Percentiles rank a stretch among this genome's conserved stretches.
Conservation (phyloP, 2,329 filamentous ascomycete species). For the Rhynchosporium secalis region DNA sequence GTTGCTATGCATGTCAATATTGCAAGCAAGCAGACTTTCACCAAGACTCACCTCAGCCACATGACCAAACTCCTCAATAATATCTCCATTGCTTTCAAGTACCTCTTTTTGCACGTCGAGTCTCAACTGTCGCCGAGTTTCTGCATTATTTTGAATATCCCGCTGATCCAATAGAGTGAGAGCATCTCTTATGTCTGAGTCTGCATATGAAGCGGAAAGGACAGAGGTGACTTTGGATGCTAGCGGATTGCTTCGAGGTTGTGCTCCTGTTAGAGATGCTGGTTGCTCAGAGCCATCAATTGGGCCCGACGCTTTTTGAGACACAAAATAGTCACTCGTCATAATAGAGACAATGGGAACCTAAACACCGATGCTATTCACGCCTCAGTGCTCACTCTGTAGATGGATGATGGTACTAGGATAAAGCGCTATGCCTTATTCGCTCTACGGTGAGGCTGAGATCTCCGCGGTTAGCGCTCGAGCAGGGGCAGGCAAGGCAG, state of each 20-base stretch:
- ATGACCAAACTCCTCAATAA: slow-evolving; percentile 83
- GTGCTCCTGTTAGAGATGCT: slow-evolving; percentile 30
- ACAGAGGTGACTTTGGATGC: slow-evolving; percentile 81
- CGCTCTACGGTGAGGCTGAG: slow-evolving; percentile 28
- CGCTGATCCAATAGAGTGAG: slow-evolving; percentile 75
- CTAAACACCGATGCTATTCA: background rate
- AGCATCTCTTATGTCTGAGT: slow-evolving; percentile 86
- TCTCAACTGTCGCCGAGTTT: slow-evolving; percentile 75
- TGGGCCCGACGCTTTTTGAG: slow-evolving; percentile 30
- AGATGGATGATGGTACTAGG: background rate
- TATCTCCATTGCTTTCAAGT: slow-evolving; percentile 86
- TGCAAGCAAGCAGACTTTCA: background rate
- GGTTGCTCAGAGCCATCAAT: slow-evolving; percentile 32
- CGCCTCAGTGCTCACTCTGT: background rate
- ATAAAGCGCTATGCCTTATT: slow-evolving; percentile 12
- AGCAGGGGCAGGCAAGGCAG: slow-evolving; percentile 4
- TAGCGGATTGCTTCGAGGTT: slow-evolving; percentile 57
- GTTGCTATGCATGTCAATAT: slow-evolving; percentile 61
- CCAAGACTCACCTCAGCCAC: slow-evolving; percentile 71
- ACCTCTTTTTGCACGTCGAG: slow-evolving; percentile 88
- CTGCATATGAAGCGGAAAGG: slow-evolving; percentile 88
- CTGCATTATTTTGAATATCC: slow-evolving; percentile 69
- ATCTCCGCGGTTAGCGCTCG: slow-evolving; percentile 10
- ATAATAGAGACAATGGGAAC: slow-evolving; percentile 11
- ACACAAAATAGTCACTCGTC: slow-evolving; percentile 36